Evolutionary conservation across 306 rosid genomes (phyloP).

Genomic region (Acacia confusa): DNA sequence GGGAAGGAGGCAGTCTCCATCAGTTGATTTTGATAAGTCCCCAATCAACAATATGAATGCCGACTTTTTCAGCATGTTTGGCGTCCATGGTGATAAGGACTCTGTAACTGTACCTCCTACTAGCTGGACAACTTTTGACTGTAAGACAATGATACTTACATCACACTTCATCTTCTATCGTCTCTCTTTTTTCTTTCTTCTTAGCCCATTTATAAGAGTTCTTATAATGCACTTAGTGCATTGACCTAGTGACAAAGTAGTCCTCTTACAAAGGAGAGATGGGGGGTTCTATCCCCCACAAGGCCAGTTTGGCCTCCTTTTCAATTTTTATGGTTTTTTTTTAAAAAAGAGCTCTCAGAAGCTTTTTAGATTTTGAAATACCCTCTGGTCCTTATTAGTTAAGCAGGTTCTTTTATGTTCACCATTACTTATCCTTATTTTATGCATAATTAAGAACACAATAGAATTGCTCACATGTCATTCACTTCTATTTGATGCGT

Average conservation of each 20-base stretch:
- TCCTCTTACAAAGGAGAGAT: too few relatives aligned
- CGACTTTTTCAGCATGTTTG: conserved; percentile 47
- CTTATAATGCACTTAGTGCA: not conserved
- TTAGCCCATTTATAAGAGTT: not conserved
- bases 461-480: not conserved
- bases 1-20: conserved; percentile 36
- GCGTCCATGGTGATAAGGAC: conserved; percentile 39
- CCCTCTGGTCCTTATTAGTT: not conserved
- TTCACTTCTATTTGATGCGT: not conserved
- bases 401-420: conserved; percentile 1
- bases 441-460: not conserved
- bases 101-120: conserved; percentile 43
- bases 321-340: too few relatives aligned
- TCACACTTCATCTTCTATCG: conserved; percentile 19
- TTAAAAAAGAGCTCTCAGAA: too few relatives aligned
- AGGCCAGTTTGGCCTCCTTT: too few relatives aligned
- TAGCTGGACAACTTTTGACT: conserved; percentile 77
- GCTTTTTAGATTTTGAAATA: too few relatives aligned
- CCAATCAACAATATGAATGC: conserved; percentile 31
- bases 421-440: not conserved
- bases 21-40: conserved; percentile 42
- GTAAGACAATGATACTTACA: conserved; percentile 46
- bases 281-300: too few relatives aligned
- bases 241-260: too few relatives aligned
- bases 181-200: conserved; percentile 8